These are phyloP conservation scores for Gastrodia elata DNA, from an alignment of 106 monocot genomes.

Conservation along the genomic window DNA sequence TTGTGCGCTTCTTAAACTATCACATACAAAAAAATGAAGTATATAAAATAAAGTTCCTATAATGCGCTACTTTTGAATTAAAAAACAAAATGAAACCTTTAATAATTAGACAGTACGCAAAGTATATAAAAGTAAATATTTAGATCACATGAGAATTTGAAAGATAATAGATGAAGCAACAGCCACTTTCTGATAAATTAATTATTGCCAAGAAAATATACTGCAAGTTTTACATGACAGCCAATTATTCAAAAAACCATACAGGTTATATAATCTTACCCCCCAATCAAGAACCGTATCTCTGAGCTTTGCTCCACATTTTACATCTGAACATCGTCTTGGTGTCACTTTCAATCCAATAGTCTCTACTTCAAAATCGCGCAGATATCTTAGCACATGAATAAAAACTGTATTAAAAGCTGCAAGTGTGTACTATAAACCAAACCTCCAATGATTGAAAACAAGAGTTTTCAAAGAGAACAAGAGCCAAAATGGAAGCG, in stretches of 20 bases:
- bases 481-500: background rate
- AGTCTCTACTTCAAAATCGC: conserved; percentile 99
- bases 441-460: background rate
- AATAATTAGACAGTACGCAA: background rate
- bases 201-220: background rate
- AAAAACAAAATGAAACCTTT: background rate
- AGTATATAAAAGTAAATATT: background rate
- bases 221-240: background rate
- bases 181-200: background rate
- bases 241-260: background rate
- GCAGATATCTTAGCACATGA: conserved; percentile 52
- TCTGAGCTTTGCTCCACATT: conserved; percentile 67
- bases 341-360: conserved; percentile 94
- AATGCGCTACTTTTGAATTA: background rate
- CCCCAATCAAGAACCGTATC: conserved; percentile 99
- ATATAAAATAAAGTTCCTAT: background rate
- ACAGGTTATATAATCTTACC: conserved; percentile 24
- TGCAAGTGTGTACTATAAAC: background rate
- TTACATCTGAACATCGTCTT: conserved; percentile 67
- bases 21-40: background rate
- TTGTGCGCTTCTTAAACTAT: background rate
- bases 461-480: background rate
- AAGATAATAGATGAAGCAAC: background rate
- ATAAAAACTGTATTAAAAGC: conserved; percentile 5
- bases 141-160: background rate